Evolutionary conservation across 768 basidiomycete species (phyloP).

Genomic region (Lactarius indigo): DNA sequence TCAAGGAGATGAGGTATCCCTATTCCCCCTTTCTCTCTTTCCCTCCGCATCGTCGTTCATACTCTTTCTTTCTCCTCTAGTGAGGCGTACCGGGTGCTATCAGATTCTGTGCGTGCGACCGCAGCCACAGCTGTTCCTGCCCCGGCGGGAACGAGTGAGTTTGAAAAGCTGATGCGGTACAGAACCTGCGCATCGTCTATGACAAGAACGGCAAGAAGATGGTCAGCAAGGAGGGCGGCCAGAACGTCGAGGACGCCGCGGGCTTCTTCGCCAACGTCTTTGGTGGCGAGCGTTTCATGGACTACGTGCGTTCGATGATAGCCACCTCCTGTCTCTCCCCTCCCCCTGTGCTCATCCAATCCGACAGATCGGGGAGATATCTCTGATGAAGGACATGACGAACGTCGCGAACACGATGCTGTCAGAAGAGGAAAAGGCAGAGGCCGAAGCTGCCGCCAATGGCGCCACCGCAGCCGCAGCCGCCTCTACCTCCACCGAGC

Average conservation of each 20-base stretch:
- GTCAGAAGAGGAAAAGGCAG: conserved; percentile 89
- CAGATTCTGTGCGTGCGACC: conserved; percentile 57
- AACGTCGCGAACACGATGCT: conserved; percentile 81
- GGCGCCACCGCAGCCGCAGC: too few species aligned
- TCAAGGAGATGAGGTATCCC: conserved; percentile 88
- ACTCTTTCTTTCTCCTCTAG: conserved; percentile 37
- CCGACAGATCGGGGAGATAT: conserved; percentile 90
- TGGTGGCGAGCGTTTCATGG: conserved; percentile 87
- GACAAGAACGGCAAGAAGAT: conserved; percentile 93
- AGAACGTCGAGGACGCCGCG: conserved; percentile 86
- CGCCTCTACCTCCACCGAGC: background rate
- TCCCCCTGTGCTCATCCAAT: background rate
- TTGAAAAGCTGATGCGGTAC: conserved; percentile 7
- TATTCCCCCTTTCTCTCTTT: conserved; percentile 4
- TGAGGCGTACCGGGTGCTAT: conserved; percentile 93
- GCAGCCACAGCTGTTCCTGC: background rate
- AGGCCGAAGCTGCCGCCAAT: conserved; percentile 37
- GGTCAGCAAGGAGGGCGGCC: conserved; percentile 77
- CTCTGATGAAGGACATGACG: conserved; percentile 92
- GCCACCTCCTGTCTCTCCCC: conserved; percentile 6
- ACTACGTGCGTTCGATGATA: conserved; percentile 65
- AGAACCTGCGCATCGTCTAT: conserved; percentile 86
- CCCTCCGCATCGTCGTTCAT: conserved; percentile 9
- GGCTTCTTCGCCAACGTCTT: conserved; percentile 96
- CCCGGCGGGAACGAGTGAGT: background rate